phyloP scores from a whole-genome alignment of 495 filamentous ascomycete species.

The Aspergillus mulundensis region DNA sequence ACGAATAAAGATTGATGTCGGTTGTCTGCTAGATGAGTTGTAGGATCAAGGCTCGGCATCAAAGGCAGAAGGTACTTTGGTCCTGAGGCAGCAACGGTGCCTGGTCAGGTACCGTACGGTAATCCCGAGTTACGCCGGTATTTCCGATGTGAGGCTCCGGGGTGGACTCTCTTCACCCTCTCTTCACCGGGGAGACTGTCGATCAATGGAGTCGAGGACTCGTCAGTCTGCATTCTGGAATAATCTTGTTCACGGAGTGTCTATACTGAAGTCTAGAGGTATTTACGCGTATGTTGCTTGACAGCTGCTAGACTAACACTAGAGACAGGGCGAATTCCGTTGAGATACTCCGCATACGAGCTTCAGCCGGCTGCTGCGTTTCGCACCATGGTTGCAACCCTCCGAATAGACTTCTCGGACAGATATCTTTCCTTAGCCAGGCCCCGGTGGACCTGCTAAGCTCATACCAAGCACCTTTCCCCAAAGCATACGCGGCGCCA shows the following conservation, averaged over 20 bases:
- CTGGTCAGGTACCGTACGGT: background rate
- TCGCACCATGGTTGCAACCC: too few relatives aligned
- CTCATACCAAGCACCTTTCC: constrained; percentile 4
- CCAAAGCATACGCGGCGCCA: constrained; percentile 21
- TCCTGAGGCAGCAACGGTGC: background rate
- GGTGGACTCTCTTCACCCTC: background rate
- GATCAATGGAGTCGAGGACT: background rate
- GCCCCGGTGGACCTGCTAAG: background rate
- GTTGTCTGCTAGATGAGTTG: background rate
- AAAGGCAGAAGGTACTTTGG: background rate
- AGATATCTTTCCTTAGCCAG: too few relatives aligned
- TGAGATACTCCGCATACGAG: too few relatives aligned
- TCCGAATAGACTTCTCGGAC: too few relatives aligned
- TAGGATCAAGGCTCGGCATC: background rate
- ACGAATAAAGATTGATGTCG: too few relatives aligned
- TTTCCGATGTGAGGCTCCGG: background rate
- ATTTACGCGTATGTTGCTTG: background rate
- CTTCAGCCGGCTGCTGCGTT: too few relatives aligned
- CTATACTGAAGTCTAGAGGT: too few relatives aligned
- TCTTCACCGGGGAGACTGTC: background rate
- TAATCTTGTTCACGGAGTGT: too few relatives aligned
- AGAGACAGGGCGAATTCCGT: too few relatives aligned
- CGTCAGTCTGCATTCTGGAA: background rate
- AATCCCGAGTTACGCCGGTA: background rate
- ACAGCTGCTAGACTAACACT: too few relatives aligned